Evolutionary conservation across 2,329 filamentous ascomycete genomes (phyloP).

Genomic region (Colletotrichum sojae): DNA sequence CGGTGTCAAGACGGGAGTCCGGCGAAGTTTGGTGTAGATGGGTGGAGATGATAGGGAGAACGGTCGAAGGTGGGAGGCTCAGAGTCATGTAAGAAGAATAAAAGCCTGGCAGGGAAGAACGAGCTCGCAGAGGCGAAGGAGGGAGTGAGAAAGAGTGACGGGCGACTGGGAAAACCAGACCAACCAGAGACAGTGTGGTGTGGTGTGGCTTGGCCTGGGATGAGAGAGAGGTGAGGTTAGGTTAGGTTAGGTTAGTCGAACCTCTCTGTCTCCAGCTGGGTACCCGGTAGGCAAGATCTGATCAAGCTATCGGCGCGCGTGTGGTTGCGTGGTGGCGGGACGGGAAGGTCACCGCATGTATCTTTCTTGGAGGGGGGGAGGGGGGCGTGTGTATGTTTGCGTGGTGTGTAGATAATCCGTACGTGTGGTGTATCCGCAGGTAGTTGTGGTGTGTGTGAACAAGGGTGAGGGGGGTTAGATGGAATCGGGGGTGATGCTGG

Average conservation of each 20-base stretch:
- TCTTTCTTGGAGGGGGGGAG: conserved; percentile 18
- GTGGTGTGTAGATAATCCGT: background rate
- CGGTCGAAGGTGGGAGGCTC: conserved; percentile 32
- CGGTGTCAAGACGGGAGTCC: conserved; percentile 39
- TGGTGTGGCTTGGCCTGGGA: conserved; percentile 39
- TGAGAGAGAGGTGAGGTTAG: conserved; percentile 37
- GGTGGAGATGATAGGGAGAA: conserved; percentile 39
- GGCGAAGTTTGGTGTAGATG: conserved; percentile 31
- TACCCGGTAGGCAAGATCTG: conserved; percentile 41
- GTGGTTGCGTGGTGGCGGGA: conserved; percentile 41
- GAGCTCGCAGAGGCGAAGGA: conserved; percentile 17
- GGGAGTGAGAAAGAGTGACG: conserved; percentile 27
- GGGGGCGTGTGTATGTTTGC: background rate
- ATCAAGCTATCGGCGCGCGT: conserved; percentile 43
- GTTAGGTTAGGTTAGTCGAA: conserved; percentile 34
- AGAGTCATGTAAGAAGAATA: conserved; percentile 41
- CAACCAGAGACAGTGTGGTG: conserved; percentile 37
- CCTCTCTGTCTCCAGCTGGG: conserved; percentile 37
- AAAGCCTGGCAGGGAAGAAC: conserved; percentile 36
- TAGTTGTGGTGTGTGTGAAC: background rate
- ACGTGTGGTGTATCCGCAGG: background rate
- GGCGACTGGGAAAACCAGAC: conserved; percentile 26
- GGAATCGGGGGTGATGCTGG: conserved; percentile 21
- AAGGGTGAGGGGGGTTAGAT: background rate
- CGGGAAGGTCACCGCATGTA: conserved; percentile 41